Evolutionary conservation across 257 asterid species (phyloP).

Genomic region (Dorcoceras hygrometricum): DNA sequence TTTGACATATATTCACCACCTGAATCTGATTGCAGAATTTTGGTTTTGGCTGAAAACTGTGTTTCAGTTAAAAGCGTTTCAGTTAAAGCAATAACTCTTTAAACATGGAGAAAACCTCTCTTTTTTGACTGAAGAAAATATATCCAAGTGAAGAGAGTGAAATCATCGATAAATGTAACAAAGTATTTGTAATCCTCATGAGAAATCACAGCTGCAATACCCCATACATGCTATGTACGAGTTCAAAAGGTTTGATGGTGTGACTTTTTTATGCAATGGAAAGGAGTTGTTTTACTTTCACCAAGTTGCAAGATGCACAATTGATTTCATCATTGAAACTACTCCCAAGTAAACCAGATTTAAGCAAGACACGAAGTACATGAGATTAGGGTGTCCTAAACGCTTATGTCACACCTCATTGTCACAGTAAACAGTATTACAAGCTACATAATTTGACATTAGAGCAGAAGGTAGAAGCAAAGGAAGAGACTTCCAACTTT

Average conservation of each 20-base stretch:
- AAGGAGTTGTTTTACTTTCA: constrained; percentile 9
- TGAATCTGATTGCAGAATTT: not conserved
- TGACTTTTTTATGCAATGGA: not conserved
- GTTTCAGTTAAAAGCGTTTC: not conserved
- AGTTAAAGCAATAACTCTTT: not conserved
- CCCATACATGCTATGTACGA: too few species aligned
- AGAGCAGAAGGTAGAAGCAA: too few species aligned
- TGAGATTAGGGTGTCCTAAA: constrained; percentile 9
- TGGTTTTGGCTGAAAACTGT: not conserved
- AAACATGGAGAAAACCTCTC: not conserved
- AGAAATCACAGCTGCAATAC: not conserved
- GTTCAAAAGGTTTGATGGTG: too few species aligned
- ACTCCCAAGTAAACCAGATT: constrained; percentile 6
- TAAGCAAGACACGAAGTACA: not conserved
- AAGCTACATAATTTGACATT: not conserved
- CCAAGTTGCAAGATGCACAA: constrained; percentile 19
- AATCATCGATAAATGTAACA: constrained; percentile 11
- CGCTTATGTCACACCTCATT: constrained; percentile 3
- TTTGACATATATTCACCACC: too few species aligned
- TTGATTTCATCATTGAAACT: not conserved
- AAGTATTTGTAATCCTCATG: constrained; percentile 1
- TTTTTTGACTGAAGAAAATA: not conserved
- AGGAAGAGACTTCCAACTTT: too few species aligned
- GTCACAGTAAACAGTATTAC: not conserved
- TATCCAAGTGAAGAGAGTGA: not conserved